Percentiles rank a stretch among this genome's conserved stretches.
These are phyloP conservation scores for Fusarium continuum DNA, from an alignment of 2,329 filamentous ascomycete genomes.

Conservation along the genomic window DNA sequence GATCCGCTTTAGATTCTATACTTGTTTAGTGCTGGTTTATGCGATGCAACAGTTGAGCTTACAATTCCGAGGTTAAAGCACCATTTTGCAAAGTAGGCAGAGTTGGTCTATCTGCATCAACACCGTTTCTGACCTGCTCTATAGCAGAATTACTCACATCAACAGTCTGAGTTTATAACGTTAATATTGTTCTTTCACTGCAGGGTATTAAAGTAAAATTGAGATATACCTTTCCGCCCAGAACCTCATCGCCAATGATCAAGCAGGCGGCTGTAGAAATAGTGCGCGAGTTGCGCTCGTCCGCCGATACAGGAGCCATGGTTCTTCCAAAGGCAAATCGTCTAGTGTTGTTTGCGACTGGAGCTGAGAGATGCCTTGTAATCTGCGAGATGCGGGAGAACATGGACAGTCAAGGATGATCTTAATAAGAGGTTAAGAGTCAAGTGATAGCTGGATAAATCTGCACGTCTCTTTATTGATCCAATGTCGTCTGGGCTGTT, in stretches of 20 bases:
- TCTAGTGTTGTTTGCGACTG: slow-evolving; percentile 48
- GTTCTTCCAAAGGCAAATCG: slow-evolving; percentile 50
- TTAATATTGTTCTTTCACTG: slow-evolving; percentile 24
- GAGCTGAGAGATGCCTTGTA: slow-evolving; percentile 69
- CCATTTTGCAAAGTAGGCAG: slow-evolving; percentile 70
- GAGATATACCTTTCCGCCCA: slow-evolving; percentile 83
- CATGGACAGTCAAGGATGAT: slow-evolving; percentile 61
- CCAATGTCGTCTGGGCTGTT: slow-evolving; percentile 12
- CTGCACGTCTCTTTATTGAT: slow-evolving; percentile 15
- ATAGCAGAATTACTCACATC: slow-evolving; percentile 48
- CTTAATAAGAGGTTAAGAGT: slow-evolving; percentile 4
- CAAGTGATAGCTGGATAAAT: background rate
- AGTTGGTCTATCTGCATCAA: slow-evolving; percentile 64
- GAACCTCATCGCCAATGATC: slow-evolving; percentile 96
- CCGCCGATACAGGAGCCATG: slow-evolving; percentile 53
- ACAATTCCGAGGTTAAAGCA: slow-evolving; percentile 71
- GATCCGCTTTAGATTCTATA: slow-evolving; percentile 77
- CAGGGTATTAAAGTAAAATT: background rate
- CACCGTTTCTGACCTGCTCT: background rate
- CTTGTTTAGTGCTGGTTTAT: background rate
- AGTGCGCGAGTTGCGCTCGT: slow-evolving; percentile 67
- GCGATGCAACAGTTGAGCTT: slow-evolving; percentile 33
- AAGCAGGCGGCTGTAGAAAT: slow-evolving; percentile 92
- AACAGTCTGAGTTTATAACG: slow-evolving; percentile 45
- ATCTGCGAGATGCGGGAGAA: slow-evolving; percentile 79